Base-by-base conservation (phyloP, 139 green algal genomes). In the Eudorina sp. region DNA sequence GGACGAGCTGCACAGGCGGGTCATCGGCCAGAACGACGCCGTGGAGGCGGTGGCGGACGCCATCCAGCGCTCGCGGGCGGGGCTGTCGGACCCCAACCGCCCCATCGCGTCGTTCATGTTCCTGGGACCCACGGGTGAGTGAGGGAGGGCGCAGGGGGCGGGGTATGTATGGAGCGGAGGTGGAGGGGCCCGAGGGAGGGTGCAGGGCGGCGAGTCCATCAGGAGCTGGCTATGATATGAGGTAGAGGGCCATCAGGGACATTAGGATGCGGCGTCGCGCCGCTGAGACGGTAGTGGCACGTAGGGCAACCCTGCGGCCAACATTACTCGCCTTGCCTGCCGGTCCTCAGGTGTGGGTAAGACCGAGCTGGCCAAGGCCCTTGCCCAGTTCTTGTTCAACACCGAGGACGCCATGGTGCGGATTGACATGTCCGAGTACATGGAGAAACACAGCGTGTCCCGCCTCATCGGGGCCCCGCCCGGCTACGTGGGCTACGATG, bases 81-180 rank as follows among this genome's bases (percentile, higher is more conserved):
- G 97, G 6, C 93, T 99, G 68, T 91, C 92, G 13, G 97, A 99
- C 88, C 92, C 92, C 80, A 91, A 92, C 79, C 73, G 84, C 53
- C 98, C 98, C 68, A 99, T 99, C 74, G 98, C 98, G 19, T 95
- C 85, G 72, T 99, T 99, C 94, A 99, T 99, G 96, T 99, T 99
- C 91, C 93, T 99, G 86, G 97, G 97, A 5, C 98, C 98, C 48
- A 99, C 98, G 0, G 91, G 90, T 93, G 75, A 55, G 88, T 34
- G 16, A 36, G 43, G 23, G 18, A 29, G 41, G 82, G 43, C 7
- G 36, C 6, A 25, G 74, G 53, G 41, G 51, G 2, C 51, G 41
- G 23, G 34, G 75, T 53, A n/a, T n/a, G n/a, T n/a, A n/a, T n/a
- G n/a, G n/a, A n/a, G n/a, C n/a, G n/a, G n/a, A n/a, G n/a, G n/a